Evolutionary conservation across 768 basidiomycete species (phyloP), one percentile per base, ranked within the genome.

Genomic region (Suillus paluster): DNA sequence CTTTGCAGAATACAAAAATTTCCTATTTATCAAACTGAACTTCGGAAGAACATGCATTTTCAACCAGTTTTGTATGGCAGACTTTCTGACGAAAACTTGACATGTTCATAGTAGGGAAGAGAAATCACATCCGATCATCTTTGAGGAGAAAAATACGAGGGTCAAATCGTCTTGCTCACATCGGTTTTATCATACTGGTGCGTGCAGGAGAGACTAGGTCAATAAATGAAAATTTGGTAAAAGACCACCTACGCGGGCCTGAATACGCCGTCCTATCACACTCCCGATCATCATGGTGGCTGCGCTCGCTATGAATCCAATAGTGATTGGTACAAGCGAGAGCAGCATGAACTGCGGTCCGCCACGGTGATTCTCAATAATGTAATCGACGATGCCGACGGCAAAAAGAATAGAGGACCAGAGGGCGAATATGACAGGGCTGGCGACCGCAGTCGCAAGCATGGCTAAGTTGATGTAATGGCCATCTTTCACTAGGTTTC

Each of bases 371-470:
- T 52, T 34, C n/a, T 52, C n/a, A 5, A 52, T 15, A 52, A 52
- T 52, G 8, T 52, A 52, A 21, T 52, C 50, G 33, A 15, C 33
- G 6, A 52, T 34, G 2, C 33, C 50, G 14, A 52, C n/a, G 1
- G 50, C 33, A 34, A 52, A 52, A 21, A 52, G 33, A 21, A 52
- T 52, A 52, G 33, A 52, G 21, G 50, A 52, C 50, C 50, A 52
- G 12, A 52, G 50, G n/a, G 33, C 6, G 12, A 52, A 34, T 52
- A 52, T 34, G 50, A 21, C 33, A 34, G 50, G 50, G 50, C 50
- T 52, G 12, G 50, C 33, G 7, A 52, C n/a, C 4, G 50, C 50
- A 52, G 21, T 34, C 33, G n/a, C 33, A 21, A 52, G 33, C n/a
- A 34, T 19, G n/a, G 50, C 33, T 34, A 25, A 14, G 30, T 21